Percentiles rank a stretch among this genome's conserved stretches.
phyloP scores from a whole-genome alignment of 352 stramenopile genomes.

The Aphanomyces euteiches region DNA sequence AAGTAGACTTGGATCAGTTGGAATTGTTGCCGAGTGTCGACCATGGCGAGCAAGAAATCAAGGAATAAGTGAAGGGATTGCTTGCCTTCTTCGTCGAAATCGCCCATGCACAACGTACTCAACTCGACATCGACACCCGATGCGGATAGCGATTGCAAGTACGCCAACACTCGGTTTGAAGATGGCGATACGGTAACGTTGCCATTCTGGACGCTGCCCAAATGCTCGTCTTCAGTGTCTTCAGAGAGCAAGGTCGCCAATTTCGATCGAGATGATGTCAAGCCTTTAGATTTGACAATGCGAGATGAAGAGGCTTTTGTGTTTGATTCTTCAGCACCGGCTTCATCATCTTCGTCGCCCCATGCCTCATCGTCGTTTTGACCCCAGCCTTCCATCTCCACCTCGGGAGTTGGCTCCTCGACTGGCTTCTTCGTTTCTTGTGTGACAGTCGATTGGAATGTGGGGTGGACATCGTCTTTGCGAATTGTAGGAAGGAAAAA shows the following conservation, averaged over 20 bases:
- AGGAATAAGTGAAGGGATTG: conserved; percentile 59
- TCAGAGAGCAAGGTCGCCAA: conserved; percentile 53
- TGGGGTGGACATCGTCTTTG: conserved; percentile 74
- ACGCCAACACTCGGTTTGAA: conserved; percentile 47
- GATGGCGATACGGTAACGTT: conserved; percentile 27
- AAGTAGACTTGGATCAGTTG: conserved; percentile 81
- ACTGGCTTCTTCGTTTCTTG: conserved; percentile 26
- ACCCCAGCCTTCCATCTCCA: conserved; percentile 61
- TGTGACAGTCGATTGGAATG: conserved; percentile 48
- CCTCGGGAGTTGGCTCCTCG: conserved; percentile 14
- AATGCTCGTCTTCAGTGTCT: conserved; percentile 29
- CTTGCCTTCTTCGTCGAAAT: conserved; percentile 75
- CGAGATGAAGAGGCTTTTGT: conserved; percentile 32
- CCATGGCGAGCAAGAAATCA: conserved; percentile 57
- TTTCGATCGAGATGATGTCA: conserved; percentile 71
- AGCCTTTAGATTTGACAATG: conserved; percentile 28
- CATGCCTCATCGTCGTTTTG: conserved; percentile 61
- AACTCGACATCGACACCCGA: conserved; percentile 76
- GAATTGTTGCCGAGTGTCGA: conserved; percentile 63
- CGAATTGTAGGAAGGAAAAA: conserved; percentile 94
- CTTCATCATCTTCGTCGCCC: conserved; percentile 48
- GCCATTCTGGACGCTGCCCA: conserved; percentile 14
- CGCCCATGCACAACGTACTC: conserved; percentile 79
- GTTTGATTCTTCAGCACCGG: conserved; percentile 33
- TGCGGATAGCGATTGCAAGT: conserved; percentile 72